Evolutionary conservation across 2,329 filamentous ascomycete genomes (phyloP).

Genomic region (Epichloe gansuensis): DNA sequence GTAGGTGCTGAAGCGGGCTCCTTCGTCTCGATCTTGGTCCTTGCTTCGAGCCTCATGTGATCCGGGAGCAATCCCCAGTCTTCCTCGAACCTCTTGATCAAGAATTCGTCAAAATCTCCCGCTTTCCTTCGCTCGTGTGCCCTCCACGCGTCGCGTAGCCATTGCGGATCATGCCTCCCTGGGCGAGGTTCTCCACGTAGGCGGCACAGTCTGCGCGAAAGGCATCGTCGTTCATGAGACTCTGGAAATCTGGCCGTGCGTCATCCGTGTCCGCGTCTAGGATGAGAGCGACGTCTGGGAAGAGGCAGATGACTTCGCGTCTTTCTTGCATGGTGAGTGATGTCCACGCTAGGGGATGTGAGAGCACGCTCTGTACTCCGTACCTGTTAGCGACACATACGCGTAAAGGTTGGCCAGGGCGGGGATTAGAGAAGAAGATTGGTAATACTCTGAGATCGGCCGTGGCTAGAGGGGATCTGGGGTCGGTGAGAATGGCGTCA

Average conservation of each 20-base stretch:
- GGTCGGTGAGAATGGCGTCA: constrained; percentile 23
- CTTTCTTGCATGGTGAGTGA: constrained; percentile 21
- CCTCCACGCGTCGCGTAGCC: constrained; percentile 39
- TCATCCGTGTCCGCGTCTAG: constrained; percentile 21
- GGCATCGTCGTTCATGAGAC: constrained; percentile 33
- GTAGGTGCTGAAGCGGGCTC: neutral
- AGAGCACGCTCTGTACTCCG: constrained; percentile 21
- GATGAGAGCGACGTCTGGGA: constrained; percentile 28
- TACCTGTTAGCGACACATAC: too few species aligned
- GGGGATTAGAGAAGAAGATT: neutral
- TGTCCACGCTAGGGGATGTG: constrained; percentile 27
- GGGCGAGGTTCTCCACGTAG: constrained; percentile 32
- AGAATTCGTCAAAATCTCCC: constrained; percentile 38
- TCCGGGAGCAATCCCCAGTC: constrained; percentile 34
- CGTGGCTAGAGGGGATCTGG: constrained; percentile 26
- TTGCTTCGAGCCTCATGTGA: constrained; percentile 13
- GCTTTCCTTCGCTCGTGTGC: constrained; percentile 36
- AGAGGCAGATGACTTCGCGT: constrained; percentile 24
- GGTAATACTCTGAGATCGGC: constrained; percentile 24
- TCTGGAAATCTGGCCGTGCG: constrained; percentile 28
- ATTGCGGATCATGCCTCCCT: constrained; percentile 38
- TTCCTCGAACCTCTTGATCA: constrained; percentile 31
- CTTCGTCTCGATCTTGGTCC: neutral
- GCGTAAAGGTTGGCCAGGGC: neutral
- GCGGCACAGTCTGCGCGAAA: constrained; percentile 35